Evolutionary conservation across 2,329 filamentous ascomycete species (phyloP).

Genomic region (Botrytis hyacinthi): DNA sequence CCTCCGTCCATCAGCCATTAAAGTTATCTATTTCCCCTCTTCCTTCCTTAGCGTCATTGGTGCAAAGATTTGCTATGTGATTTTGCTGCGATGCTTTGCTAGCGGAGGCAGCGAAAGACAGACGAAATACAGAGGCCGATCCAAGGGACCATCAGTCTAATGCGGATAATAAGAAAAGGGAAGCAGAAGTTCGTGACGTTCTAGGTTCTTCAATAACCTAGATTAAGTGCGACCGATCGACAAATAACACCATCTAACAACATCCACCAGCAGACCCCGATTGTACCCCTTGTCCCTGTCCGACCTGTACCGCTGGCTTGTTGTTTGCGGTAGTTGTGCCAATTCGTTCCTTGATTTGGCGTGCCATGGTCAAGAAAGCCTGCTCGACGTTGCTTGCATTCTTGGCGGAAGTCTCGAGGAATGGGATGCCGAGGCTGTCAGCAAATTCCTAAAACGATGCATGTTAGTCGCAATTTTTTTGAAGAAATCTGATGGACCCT

Average conservation of each 20-base stretch:
- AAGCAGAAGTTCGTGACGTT: constrained; percentile 28
- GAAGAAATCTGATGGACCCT: background rate
- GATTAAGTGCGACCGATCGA: constrained; percentile 11
- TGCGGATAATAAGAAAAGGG: constrained; percentile 33
- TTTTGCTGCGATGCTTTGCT: constrained; percentile 28
- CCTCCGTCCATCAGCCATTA: constrained; percentile 35
- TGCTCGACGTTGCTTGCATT: constrained; percentile 99
- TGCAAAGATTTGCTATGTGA: constrained; percentile 26
- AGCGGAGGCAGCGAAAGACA: constrained; percentile 26
- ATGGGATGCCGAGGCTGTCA: constrained; percentile 96
- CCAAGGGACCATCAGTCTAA: constrained; percentile 37
- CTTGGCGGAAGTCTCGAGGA: constrained; percentile 99
- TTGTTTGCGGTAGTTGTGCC: constrained; percentile 92
- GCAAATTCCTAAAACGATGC: constrained; percentile 76
- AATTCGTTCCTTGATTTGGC: constrained; percentile 99
- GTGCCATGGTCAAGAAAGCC: constrained; percentile 99
- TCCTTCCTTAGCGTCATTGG: constrained; percentile 8
- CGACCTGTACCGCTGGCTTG: constrained; percentile 97
- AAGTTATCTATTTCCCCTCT: constrained; percentile 31
- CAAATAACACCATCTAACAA: constrained; percentile 62
- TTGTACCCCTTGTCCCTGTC: constrained; percentile 90
- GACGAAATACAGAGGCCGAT: constrained; percentile 35
- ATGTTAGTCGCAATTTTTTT: constrained; percentile 26
- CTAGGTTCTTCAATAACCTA: constrained; percentile 24
- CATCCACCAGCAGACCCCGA: constrained; percentile 81